A percentile compares a stretch with the other conserved stretches of the same genome.
phyloP scores from a whole-genome alignment of 2,329 filamentous ascomycete species.

The Pseudocercospora musae region DNA sequence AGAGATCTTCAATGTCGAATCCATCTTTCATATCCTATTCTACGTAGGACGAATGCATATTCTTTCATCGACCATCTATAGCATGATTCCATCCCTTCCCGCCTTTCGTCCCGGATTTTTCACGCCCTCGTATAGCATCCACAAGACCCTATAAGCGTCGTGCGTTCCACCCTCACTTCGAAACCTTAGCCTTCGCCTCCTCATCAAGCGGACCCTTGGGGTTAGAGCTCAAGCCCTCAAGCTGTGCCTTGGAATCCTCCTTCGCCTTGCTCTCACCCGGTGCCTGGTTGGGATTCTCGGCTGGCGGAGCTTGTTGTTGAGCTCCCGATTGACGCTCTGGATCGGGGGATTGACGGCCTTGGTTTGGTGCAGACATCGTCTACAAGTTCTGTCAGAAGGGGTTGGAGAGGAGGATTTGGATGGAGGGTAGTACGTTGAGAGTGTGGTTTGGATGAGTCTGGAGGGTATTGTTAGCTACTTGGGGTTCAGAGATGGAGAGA shows the following conservation, averaged over 20 bases:
- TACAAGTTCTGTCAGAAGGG: not conserved
- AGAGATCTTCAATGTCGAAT: no score
- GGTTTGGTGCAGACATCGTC: slow-evolving; percentile 62
- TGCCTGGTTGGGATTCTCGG: slow-evolving; percentile 43
- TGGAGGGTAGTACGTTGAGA: not conserved
- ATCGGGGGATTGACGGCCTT: slow-evolving; percentile 71
- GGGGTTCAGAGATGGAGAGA: not conserved
- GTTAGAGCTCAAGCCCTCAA: slow-evolving; percentile 61
- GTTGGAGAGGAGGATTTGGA: not conserved
- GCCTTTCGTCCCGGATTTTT: no score
- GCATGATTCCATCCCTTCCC: no score
- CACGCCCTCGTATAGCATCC: not conserved
- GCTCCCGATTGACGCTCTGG: slow-evolving; percentile 64
- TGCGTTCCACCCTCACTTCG: not conserved
- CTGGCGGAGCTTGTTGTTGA: slow-evolving; percentile 58
- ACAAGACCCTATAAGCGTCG: not conserved
- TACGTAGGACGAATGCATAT: no score
- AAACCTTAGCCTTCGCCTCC: slow-evolving; percentile 58
- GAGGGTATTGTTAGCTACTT: not conserved
- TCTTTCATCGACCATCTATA: no score
- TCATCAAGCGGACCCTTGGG: slow-evolving; percentile 64
- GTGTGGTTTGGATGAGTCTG: not conserved
- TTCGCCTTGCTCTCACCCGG: slow-evolving; percentile 44
- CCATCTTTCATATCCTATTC: no score
- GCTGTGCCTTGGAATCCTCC: slow-evolving; percentile 50